Evolutionary conservation across 2,329 filamentous ascomycete species (phyloP), one percentile per base, ranked within the genome.

Genomic region (Neonectria coccinea): DNA sequence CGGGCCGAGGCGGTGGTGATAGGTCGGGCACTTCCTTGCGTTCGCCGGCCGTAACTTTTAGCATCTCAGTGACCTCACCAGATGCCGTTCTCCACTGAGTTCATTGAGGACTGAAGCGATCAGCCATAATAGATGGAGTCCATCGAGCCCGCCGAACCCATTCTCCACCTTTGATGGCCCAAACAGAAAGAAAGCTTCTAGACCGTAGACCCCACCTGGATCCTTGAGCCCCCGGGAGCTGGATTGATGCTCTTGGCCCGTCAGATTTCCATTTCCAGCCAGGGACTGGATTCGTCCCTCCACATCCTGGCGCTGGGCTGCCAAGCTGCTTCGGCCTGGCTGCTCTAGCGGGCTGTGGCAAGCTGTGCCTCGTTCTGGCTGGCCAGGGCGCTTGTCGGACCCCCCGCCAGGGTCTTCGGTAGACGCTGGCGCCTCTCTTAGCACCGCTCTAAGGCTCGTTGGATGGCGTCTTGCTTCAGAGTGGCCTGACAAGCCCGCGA

Each of bases 381-480:
- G 56, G 52, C 45, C 22, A 53, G 33, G 29, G 57, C 56, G 62
- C 57, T 64, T 61, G 57, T 39, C 27, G 25, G 53, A n/a, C 42
- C 62, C 62, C 62, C 58, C 56, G 36, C 33, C 41, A n/a, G 52
- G 39, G 51, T 31, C 27, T n/a, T 44, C 25, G 47, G 44, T 54
- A 51, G 58, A 39, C 62, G 58, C 58, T 41, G 53, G 62, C 57
- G 58, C 62, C 62, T 48, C 54, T 18, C 31, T 55, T 65, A 65
- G 58, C 58, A 48, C 48, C 53, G 36, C 48, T 31, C 56, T 55
- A 56, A 56, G 44, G 51, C 56, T 52, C 59, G 55, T 51, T 61
- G 55, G 59, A 70, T 67, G 64, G 65, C 61, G 67, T 64, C 45
- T 71, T 67, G 36, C 56, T 64, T 64, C 25, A 5, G n/a, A n/a